These are phyloP conservation scores for Rubia peregrina DNA, from an alignment of 305 asterid genomes.

Conservation along the genomic window DNA sequence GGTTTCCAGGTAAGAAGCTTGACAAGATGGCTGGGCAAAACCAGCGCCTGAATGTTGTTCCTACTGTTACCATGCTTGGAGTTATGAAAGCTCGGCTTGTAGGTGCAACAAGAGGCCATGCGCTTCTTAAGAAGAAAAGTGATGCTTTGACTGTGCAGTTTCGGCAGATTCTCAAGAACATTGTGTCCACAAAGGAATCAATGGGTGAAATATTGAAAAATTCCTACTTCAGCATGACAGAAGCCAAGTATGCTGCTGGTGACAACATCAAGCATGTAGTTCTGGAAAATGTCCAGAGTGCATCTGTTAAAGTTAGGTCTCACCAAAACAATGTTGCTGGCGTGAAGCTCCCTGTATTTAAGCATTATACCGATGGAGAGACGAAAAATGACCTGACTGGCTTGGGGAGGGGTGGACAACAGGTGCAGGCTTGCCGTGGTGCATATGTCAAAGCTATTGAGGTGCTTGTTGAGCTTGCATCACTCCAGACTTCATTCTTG, in stretches of 20 bases:
- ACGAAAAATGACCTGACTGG: conserved; percentile 77
- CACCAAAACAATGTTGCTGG: conserved; percentile 77
- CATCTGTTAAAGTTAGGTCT: conserved; percentile 64
- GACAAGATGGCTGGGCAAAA: conserved; percentile 72
- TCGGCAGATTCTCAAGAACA: conserved; percentile 70
- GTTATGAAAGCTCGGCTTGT: conserved; percentile 75
- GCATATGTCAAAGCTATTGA: conserved; percentile 79
- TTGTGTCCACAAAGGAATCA: conserved; percentile 70
- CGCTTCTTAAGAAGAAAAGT: conserved; percentile 85
- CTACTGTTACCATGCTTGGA: conserved; percentile 85
- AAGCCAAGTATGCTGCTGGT: conserved; percentile 79
- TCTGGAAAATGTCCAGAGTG: conserved; percentile 67
- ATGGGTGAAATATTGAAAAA: conserved; percentile 77
- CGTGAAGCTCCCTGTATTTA: conserved; percentile 78
- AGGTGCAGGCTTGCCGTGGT: conserved; percentile 72
- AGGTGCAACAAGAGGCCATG: conserved; percentile 94
- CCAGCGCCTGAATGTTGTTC: conserved; percentile 76
- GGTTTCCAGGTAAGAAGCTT: conserved; percentile 31
- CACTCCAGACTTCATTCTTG: conserved; percentile 80
- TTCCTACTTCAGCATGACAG: conserved; percentile 68
- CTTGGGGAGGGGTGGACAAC: conserved; percentile 85
- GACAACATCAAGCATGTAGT: conserved; percentile 77
- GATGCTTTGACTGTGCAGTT: conserved; percentile 86
- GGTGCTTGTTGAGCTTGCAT: conserved; percentile 81
- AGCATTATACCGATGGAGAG: conserved; percentile 59